Evolutionary conservation across 202 grass and related monocot genomes (phyloP).

Genomic region (Bolboschoenoplectus hybrid): DNA sequence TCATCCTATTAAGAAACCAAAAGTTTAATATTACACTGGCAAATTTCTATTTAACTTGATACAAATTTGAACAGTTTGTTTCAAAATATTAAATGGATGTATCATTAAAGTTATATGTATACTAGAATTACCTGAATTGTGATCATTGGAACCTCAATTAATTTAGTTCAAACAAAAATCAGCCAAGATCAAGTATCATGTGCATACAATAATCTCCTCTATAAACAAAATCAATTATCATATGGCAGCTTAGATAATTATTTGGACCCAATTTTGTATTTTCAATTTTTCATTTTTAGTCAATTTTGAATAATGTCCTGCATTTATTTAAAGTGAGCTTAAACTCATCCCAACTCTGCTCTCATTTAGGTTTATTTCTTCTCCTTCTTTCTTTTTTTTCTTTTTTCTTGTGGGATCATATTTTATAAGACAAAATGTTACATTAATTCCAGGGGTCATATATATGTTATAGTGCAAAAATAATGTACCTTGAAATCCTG

Average conservation of each 20-base stretch:
- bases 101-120: neutral
- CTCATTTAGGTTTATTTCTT: neutral
- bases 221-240: neutral
- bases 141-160: neutral
- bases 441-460: neutral
- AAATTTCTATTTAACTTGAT: constrained; percentile 15
- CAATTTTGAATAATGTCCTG: neutral
- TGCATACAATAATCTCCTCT: neutral
- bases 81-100: neutral
- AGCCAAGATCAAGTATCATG: neutral
- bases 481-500: constrained; percentile 74
- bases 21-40: constrained; percentile 16
- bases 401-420: neutral
- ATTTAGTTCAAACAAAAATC: neutral
- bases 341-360: neutral
- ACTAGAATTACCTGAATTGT: neutral
- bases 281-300: neutral
- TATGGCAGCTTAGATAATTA: neutral
- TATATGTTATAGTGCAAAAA: neutral
- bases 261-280: neutral
- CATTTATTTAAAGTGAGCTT: neutral
- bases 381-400: neutral
- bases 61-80: neutral
- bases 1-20: constrained; percentile 60
- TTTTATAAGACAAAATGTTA: neutral